phyloP scores from a whole-genome alignment of 495 filamentous ascomycete species.

The Aspergillus indologenus region DNA sequence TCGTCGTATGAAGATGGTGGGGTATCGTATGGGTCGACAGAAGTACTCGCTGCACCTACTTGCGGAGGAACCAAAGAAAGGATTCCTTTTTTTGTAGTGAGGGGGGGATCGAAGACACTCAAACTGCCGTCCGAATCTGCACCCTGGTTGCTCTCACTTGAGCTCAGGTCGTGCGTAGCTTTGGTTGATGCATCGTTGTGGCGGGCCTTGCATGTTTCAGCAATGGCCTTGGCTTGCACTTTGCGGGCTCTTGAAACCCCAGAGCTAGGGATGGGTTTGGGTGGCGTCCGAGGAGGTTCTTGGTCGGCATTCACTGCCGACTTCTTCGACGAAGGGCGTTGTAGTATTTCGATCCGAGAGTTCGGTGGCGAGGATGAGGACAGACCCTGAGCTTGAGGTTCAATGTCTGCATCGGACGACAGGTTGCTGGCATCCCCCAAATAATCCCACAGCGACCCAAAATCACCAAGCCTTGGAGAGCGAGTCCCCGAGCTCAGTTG shows the following conservation, averaged over 20 bases:
- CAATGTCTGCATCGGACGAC: conserved; percentile 2
- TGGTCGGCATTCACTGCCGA: conserved; percentile 1
- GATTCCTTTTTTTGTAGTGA: conserved; percentile 16
- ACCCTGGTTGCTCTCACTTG: conserved; percentile 33
- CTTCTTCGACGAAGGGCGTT: conserved; percentile 15
- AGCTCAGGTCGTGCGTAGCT: conserved; percentile 12
- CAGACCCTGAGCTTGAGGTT: not conserved
- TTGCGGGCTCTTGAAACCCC: conserved; percentile 13
- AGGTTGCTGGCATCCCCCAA: conserved; percentile 17
- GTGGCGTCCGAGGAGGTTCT: conserved; percentile 11
- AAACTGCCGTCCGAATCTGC: conserved; percentile 34
- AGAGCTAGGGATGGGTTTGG: conserved; percentile 12
- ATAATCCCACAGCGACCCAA: conserved; percentile 37
- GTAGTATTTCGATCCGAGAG: conserved; percentile 19
- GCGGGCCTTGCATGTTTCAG: conserved; percentile 2
- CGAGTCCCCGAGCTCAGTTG: conserved; percentile 3
- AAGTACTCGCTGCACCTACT: conserved; percentile 21
- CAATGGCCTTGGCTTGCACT: conserved; percentile 5
- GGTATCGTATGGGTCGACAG: conserved; percentile 23
- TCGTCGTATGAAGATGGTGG: conserved; percentile 44
- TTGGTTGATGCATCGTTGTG: not conserved
- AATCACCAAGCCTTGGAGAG: conserved; percentile 35
- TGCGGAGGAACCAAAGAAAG: conserved; percentile 33
- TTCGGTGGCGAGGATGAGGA: not conserved
- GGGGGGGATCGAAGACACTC: conserved; percentile 34